Percentiles rank a stretch among this genome's conserved stretches.
These are phyloP conservation scores for Fonticula alba DNA, from an alignment of 78 protist genomes.

Conservation along the genomic window DNA sequence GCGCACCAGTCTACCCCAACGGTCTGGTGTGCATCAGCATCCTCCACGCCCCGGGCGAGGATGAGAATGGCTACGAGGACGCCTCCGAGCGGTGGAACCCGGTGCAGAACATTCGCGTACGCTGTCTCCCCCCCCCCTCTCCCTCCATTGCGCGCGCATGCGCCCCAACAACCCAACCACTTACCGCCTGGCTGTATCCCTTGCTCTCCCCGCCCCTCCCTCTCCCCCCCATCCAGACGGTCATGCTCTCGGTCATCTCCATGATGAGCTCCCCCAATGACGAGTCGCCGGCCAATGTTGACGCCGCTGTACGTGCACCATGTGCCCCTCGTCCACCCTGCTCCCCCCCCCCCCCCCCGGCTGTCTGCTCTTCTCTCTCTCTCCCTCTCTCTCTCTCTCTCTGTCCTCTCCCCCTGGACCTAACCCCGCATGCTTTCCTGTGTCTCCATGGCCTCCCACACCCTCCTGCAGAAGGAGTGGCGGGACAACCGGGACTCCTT, in stretches of 20 bases:
- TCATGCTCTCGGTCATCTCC: constrained; percentile 47
- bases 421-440: neutral
- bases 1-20: constrained; percentile 34
- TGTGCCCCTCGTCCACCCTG: neutral
- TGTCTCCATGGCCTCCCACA: neutral
- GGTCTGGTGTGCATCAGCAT: constrained; percentile 90
- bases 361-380: neutral
- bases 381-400: neutral
- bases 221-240: too few species aligned
- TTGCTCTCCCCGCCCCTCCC: too few species aligned
- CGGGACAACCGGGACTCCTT: constrained; percentile 12
- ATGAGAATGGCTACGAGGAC: constrained; percentile 67
- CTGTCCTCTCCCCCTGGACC: neutral
- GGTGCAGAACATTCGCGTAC: constrained; percentile 31
- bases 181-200: too few species aligned
- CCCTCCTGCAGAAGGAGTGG: constrained; percentile 16
- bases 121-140: constrained; percentile 48
- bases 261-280: constrained; percentile 77
- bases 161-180: too few species aligned
- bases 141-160: too few species aligned
- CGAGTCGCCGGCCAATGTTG: constrained; percentile 89
- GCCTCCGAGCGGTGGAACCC: constrained; percentile 64
- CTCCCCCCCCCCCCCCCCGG: neutral
- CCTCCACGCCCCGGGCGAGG: constrained; percentile 86
- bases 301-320: constrained; percentile 62